Percentiles rank a stretch among this genome's conserved stretches.
phyloP scores from a whole-genome alignment of 805 yeast species.

The Schwanniomyces polymorphus region DNA sequence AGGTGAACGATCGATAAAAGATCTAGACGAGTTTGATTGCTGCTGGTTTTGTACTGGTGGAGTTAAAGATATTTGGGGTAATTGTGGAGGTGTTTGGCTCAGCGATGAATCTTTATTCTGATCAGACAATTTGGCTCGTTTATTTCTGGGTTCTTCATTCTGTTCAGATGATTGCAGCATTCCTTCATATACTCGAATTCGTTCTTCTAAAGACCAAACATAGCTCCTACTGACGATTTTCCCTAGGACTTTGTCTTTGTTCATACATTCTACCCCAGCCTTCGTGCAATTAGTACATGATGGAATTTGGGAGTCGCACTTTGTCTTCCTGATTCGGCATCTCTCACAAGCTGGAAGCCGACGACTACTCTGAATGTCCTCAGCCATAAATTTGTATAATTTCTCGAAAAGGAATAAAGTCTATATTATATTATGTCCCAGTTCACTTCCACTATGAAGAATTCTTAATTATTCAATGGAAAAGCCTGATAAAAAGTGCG shows the following conservation, averaged over 20 bases:
- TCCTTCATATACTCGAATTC: background rate
- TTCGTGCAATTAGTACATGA: constrained; percentile 26
- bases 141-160: background rate
- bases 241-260: constrained; percentile 9
- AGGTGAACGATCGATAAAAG: too few species aligned
- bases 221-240: constrained; percentile 4
- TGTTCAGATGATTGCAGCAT: too few species aligned
- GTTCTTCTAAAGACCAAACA: constrained; percentile 4
- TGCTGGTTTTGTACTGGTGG: too few species aligned
- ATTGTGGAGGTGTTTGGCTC: too few species aligned
- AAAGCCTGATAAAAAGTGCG: too few species aligned
- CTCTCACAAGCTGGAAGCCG: constrained; percentile 12
- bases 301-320: constrained; percentile 12
- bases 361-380: background rate
- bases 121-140: too few species aligned
- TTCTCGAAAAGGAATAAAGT: background rate
- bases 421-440: too few species aligned
- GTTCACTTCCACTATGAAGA: too few species aligned
- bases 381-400: constrained; percentile 1
- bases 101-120: too few species aligned
- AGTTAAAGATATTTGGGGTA: too few species aligned
- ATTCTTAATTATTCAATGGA: too few species aligned
- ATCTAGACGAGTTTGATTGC: too few species aligned
- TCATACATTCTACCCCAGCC: constrained; percentile 26
- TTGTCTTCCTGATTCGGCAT: constrained; percentile 8